phyloP scores from a whole-genome alignment of 352 stramenopile species.

The Pythium inflatum region DNA sequence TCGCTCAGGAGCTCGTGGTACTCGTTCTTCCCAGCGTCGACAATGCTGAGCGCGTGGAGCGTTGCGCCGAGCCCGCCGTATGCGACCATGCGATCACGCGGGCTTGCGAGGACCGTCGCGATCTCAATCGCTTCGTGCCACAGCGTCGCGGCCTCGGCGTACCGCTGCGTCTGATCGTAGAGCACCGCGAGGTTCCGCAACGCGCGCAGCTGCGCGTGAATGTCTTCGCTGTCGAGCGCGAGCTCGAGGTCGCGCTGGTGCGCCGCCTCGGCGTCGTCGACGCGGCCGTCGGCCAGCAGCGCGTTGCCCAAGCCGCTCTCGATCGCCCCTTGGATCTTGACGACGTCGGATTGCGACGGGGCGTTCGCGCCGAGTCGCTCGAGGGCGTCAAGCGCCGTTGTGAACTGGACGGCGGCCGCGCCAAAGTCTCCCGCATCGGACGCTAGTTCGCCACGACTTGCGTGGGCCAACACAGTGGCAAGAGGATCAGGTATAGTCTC shows the following conservation, averaged over 20 bases:
- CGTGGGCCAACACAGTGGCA: constrained; percentile 36
- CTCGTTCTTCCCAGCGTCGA: constrained; percentile 9
- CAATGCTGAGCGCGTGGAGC: constrained; percentile 40
- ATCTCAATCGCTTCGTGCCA: constrained; percentile 63
- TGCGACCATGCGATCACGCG: constrained; percentile 46
- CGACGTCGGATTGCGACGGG: no score
- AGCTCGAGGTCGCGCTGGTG: constrained; percentile 59
- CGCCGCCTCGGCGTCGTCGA: constrained; percentile 41
- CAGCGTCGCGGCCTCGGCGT: constrained; percentile 50
- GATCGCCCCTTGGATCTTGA: constrained; percentile 49
- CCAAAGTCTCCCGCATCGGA: constrained; percentile 51
- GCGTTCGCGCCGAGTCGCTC: no score
- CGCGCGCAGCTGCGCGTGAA: constrained; percentile 54
- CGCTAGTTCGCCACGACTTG: constrained; percentile 41
- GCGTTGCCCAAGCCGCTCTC: constrained; percentile 51
- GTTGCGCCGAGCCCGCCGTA: constrained; percentile 51
- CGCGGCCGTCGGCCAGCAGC: constrained; percentile 53
- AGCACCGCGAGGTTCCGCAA: constrained; percentile 59
- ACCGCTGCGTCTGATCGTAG: constrained; percentile 45
- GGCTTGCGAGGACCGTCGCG: constrained; percentile 43
- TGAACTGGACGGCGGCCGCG: constrained; percentile 45
- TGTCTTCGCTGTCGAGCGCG: constrained; percentile 54
- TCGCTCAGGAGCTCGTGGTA: constrained; percentile 19
- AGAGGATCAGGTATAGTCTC: not conserved
- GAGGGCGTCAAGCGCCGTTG: constrained; percentile 33